These are phyloP conservation scores for Jacaranda copaia DNA, from an alignment of 257 asterid species.

Conservation along the genomic window DNA sequence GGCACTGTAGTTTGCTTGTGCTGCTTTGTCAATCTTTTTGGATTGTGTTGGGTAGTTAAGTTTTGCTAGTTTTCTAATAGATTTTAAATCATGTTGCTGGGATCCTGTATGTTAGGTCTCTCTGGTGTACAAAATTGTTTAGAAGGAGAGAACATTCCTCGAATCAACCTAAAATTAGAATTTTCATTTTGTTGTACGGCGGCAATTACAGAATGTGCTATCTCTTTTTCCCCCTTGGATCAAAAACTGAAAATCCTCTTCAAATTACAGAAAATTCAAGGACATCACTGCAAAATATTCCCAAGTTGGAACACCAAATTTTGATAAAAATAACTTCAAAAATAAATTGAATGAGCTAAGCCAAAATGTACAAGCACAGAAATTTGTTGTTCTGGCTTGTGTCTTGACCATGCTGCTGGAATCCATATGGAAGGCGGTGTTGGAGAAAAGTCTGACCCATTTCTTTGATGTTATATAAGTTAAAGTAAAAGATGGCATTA, in stretches of 20 bases:
- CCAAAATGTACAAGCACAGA: too few species aligned
- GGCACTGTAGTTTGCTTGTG: neutral
- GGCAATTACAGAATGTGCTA: neutral
- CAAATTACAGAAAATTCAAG: neutral
- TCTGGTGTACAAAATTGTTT: neutral
- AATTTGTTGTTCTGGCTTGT: too few species aligned
- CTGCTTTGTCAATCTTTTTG: neutral
- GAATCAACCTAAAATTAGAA: conserved; percentile 9
- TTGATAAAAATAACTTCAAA: too few species aligned
- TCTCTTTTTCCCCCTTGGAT: neutral
- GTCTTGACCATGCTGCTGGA: too few species aligned
- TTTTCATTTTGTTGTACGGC: neutral
- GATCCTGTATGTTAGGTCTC: neutral
- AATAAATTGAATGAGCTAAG: too few species aligned
- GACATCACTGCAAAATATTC: too few species aligned
- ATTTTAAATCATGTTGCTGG: neutral
- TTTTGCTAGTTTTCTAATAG: neutral
- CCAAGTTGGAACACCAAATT: too few species aligned
- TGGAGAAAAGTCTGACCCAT: too few species aligned
- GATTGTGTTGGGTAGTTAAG: neutral
- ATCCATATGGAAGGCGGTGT: too few species aligned
- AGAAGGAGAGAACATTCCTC: neutral
- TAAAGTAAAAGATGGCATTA: too few species aligned
- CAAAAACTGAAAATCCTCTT: neutral
- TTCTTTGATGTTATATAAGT: too few species aligned